Evolutionary conservation across 331 rosid species (phyloP).

Genomic region (Pyrus hybrid): DNA sequence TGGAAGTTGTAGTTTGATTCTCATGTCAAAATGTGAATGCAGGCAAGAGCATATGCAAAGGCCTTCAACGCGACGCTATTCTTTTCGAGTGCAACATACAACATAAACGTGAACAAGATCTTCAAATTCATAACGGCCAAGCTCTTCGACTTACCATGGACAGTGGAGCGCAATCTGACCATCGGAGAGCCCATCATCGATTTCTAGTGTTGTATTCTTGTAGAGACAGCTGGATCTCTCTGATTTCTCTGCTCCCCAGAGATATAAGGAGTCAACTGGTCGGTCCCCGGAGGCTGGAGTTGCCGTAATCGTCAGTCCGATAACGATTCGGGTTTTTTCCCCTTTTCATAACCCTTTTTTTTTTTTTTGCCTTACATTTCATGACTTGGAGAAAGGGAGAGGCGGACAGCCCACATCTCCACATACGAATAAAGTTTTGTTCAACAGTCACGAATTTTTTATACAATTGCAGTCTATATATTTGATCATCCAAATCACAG

Average conservation of each 20-base stretch:
- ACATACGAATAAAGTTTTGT: conserved; percentile 8
- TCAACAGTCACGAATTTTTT: neutral
- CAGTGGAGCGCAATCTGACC: conserved; percentile 74
- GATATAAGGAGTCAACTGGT: neutral
- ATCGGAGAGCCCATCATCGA: conserved; percentile 95
- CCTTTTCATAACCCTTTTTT: neutral
- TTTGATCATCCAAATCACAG: neutral
- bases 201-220: conserved; percentile 30
- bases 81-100: conserved; percentile 91
- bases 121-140: conserved; percentile 96
- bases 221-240: neutral
- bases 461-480: neutral
- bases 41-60: conserved; percentile 90
- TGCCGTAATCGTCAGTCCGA: neutral
- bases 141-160: conserved; percentile 91
- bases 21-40: conserved; percentile 13
- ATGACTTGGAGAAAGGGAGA: conserved; percentile 26
- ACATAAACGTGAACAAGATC: conserved; percentile 91
- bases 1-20: neutral
- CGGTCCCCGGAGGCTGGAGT: neutral
- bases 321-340: neutral
- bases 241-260: neutral
- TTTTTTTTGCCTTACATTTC: neutral
- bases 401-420: conserved; percentile 40
- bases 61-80: conserved; percentile 80